phyloP scores from a whole-genome alignment of 495 filamentous ascomycete genomes.

The Cercophora newfieldiana region DNA sequence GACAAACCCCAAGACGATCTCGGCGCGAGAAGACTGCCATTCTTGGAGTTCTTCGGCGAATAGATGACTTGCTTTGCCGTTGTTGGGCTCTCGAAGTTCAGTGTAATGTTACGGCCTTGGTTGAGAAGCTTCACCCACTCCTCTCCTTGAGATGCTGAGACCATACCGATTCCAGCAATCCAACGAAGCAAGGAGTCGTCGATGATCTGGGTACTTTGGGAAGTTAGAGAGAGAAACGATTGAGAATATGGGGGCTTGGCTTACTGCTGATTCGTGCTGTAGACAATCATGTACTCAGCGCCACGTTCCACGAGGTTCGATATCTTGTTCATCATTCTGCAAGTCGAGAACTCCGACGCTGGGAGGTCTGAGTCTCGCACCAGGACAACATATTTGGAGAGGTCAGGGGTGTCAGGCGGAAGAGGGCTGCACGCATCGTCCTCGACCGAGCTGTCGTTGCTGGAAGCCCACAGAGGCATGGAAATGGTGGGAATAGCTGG shows the following conservation, averaged over 20 bases:
- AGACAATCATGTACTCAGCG: slow-evolving; percentile 52
- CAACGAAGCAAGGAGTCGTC: background rate
- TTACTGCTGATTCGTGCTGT: slow-evolving; percentile 35
- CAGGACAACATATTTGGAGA: slow-evolving; percentile 49
- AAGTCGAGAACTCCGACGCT: background rate
- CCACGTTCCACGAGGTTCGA: slow-evolving; percentile 45
- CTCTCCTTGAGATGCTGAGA: slow-evolving; percentile 40
- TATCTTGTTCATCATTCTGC: slow-evolving; percentile 47
- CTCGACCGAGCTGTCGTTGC: slow-evolving; percentile 40
- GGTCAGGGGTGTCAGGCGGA: slow-evolving; percentile 42
- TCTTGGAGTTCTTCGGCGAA: slow-evolving; percentile 33
- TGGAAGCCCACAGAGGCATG: slow-evolving; percentile 46
- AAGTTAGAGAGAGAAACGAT: slow-evolving; percentile 21
- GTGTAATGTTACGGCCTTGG: slow-evolving; percentile 32
- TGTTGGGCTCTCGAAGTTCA: slow-evolving; percentile 37
- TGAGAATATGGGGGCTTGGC: slow-evolving; percentile 22
- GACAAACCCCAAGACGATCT: slow-evolving; percentile 53
- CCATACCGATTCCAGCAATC: slow-evolving; percentile 25
- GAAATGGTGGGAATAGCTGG: slow-evolving; percentile 36
- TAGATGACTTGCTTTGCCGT: slow-evolving; percentile 24
- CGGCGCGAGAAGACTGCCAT: slow-evolving; percentile 44
- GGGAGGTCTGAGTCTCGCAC: slow-evolving; percentile 34
- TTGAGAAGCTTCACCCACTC: slow-evolving; percentile 37
- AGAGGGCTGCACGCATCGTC: slow-evolving; percentile 40
- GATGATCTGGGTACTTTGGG: background rate